Base-by-base conservation (phyloP, 2,329 filamentous ascomycete genomes). In the Fusarium veterinarium region DNA sequence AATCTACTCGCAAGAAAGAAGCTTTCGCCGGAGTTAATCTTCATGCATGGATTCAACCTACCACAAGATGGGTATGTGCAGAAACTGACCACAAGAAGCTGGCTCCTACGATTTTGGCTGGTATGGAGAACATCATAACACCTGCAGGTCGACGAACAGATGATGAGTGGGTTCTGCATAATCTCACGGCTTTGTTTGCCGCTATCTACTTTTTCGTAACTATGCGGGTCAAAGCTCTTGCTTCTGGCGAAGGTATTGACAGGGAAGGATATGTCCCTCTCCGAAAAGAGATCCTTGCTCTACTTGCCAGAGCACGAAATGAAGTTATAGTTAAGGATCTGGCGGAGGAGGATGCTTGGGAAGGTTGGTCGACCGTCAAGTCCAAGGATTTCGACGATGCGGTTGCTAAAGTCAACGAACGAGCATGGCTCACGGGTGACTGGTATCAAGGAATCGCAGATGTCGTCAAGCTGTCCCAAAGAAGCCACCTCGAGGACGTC, bases 61-160 rank as follows among this genome's bases (percentile, higher is more conserved):
- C 89, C 1, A 89, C 94, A 13, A 88, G 92, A 30, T 87, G 87
- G 64, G 81, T 97, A 16, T 83, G 92, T 79, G 86, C 86, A 42
- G 86, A 88, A 30, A 85, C 94, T 14, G 85, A 86, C 2, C 89
- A 90, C 1, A 86, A 88, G 11, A 86, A 84, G 8, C 87, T 95
- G 6, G 90, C 89, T 1, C 92, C 92, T 1, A 93, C 94, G 60
- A 88, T 97, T 1, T 89, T 93, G 53, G 91, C 93, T 0, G 94
- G 93, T 2, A 86, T 95, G 57, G 91, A 92, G 84, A 82, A 84
- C 23, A 86, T 89, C 53, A 75, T 85, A 16, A 79, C 80, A 3
- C 84, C 85, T 0, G 79, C 80, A 17, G 85, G 86, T n/a, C 79
- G 77, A 31, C 81, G 80, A 41, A 84, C 84, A 57, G 79, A 85